Evolutionary conservation across 2,329 filamentous ascomycete genomes (phyloP), one percentile per base, ranked within the genome.

Genomic region (Arthrobotrys pseudoclavata): DNA sequence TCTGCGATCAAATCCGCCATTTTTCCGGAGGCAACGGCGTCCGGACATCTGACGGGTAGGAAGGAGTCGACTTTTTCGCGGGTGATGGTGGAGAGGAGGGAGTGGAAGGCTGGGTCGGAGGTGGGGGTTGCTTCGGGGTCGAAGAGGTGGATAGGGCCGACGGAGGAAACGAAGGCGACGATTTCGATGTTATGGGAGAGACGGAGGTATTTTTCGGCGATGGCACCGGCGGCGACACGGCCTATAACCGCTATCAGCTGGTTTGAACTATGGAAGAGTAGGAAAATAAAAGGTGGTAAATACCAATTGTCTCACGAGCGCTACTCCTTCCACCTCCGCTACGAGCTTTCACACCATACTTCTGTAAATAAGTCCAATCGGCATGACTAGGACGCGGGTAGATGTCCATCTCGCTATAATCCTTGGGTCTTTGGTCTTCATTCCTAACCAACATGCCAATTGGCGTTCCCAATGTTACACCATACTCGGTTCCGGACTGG

Each of bases 331-430:
- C 95, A 81, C 96, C 95, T 74, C 96, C 95, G 79, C 91, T 94
- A 83, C 90, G 92, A 42, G 96, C 94, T 86, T 96, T 96, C 81
- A 96, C 90, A 71, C 95, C 95, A 84, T 99, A 99, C 86, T 98
- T 98, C 84, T 97, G 92, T 78, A 97, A 87, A 85, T 98, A 98
- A 77, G 96, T 98, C 89, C 92, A 97, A 85, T 98, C 95, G 76
- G 96, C 95, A 85, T 98, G 96, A 83, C 90, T 93, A 40, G 95
- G 96, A 63, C 96, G 89, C 3, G 96, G 96, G 87, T 91, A 98
- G 79, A 90, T 86, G 84, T 98, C 93, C 89, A 97, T 97, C 31
- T 94, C 97, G 83, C 89, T 89, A 85, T 98, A 98, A 86, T 99
- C 96, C 83, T 93, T 90, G 42, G 94, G 95, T 79, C 95, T 87